Evolutionary conservation across 495 filamentous ascomycete genomes (phyloP), one percentile per base, ranked within the genome.

Genomic region (Podospora pseudopauciseta): DNA sequence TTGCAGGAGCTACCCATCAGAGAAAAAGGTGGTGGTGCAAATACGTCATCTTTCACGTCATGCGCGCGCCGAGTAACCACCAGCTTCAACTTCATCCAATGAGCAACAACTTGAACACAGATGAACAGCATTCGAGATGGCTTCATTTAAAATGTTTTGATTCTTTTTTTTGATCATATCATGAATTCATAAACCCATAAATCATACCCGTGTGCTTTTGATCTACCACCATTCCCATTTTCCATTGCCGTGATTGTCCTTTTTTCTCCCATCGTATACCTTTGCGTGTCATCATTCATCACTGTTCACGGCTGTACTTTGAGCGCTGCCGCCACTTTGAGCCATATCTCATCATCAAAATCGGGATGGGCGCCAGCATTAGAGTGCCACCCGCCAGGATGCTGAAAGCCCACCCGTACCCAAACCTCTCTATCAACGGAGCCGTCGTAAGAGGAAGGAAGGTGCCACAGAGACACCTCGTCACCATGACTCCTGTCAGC

Each of bases 401-500:
- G n/a, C 78, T 77, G 60, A 85, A 80, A 0, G 82, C 84, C 73
- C 79, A 78, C 0, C 85, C 85, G 67, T 83, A 85, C 15, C 85
- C 86, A 30, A 84, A 74, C 20, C 34, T 69, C 4, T 77, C 73
- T 1, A 80, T 72, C 26, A 88, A 70, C 6, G 84, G 83, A 2
- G 69, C 77, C 9, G 81, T 76, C 1, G 80, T 73, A 63, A 87
- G 74, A 2, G 86, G 86, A 49, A 88, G 62, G 26, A 87, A 78
- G 0, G 86, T 87, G 23, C 83, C 79, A 71, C 80, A 81, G 5
- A 88, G 73, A 69, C 85, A 87, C 32, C 86, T 74, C 23, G 77
- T 76, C 27, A 88, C 82, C 49, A 87, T 83, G 28, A 86, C 73
- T 0, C 81, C 81, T 2, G 86, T 87, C 80, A 87, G 79, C 2